These are phyloP conservation scores for Flaveria linearis DNA, from an alignment of 129 eudicot species.

Conservation along the genomic window DNA sequence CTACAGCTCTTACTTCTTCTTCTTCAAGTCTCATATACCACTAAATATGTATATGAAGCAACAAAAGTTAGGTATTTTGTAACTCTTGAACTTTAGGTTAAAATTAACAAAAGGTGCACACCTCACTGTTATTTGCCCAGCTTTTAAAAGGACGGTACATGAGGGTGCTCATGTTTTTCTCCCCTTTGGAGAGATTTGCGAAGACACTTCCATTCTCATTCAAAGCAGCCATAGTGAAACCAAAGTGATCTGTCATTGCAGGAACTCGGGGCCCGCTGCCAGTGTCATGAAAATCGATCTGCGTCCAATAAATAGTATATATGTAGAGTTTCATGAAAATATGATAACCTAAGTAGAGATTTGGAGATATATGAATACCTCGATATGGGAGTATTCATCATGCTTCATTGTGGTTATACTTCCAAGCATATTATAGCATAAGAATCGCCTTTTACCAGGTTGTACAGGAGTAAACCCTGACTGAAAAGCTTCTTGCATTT, in stretches of 20 bases:
- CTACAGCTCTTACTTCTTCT: conserved; percentile 94
- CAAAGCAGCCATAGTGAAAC: conserved; percentile 93
- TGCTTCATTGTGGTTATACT: conserved; percentile 89
- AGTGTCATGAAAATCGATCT: conserved; percentile 98
- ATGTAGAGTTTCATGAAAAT: conserved; percentile 10
- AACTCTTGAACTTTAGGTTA: neutral
- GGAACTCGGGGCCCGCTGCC: conserved; percentile 93
- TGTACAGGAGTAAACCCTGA: conserved; percentile 91
- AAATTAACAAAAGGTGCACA: conserved; percentile 25
- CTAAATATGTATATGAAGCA: conserved; percentile 40
- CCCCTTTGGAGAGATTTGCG: conserved; percentile 92
- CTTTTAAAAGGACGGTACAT: conserved; percentile 95
- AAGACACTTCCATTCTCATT: conserved; percentile 90
- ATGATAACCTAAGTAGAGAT: neutral
- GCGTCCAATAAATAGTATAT: conserved; percentile 34
- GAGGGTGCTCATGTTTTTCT: conserved; percentile 86
- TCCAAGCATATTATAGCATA: conserved; percentile 97
- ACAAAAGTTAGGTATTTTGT: neutral
- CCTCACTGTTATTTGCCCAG: conserved; percentile 99
- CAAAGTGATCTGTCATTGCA: conserved; percentile 98
- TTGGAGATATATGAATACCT: conserved; percentile 45
- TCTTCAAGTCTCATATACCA: conserved; percentile 98
- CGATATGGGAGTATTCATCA: conserved; percentile 93
- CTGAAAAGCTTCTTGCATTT: conserved; percentile 91
- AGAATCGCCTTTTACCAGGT: conserved; percentile 78